Evolutionary conservation across 257 asterid species (phyloP), one percentile per base, ranked within the genome.

Genomic region (Cordia subcordata): DNA sequence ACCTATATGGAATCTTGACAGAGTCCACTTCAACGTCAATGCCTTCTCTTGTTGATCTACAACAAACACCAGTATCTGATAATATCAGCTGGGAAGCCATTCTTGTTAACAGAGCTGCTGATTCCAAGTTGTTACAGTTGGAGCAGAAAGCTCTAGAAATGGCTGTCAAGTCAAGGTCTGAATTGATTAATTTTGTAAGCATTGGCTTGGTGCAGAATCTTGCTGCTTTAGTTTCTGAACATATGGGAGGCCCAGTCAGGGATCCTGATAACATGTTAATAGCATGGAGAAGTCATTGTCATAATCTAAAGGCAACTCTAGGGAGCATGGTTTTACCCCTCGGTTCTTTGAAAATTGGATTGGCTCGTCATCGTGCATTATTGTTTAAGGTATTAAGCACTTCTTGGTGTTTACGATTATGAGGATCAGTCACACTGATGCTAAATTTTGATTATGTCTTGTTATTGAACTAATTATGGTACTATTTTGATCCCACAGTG

Each of bases 361-460:
- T 91, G 78, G 88, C 98, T 74, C 98, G 98, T 67, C 98, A 91
- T 50, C 90, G 98, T 58, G 96, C 98, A 14, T 77, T 91, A 76
- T 67, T 91, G 66, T 91, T 91, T 72, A 91, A 91, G 96, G 98
- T 91, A 83, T n/a, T 33, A 8, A 42, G 14, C 47, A 42, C 14
- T 42, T 42, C 15, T 42, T 42, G 1, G 47, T 42, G 10, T 10
- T 42, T 42, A 42, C 4, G 14, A 8, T 42, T 42, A 3, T 6
- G 35, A 27, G 35, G 6, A 27, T 27, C 35, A 27, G 6, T 27
- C 3, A 6, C 3, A 27, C 35, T 27, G 35, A 27, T 27, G 35
- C 35, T 27, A 27, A 1, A 27, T 27, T 27, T 27, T 27, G 35
- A 6, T 27, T 6, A 27, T 27, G 35, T 27, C 35, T 27, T 27